Evolutionary conservation across 192 early-diverging fungal species (phyloP).

Genomic region (Thoreauomyces humboldtii): DNA sequence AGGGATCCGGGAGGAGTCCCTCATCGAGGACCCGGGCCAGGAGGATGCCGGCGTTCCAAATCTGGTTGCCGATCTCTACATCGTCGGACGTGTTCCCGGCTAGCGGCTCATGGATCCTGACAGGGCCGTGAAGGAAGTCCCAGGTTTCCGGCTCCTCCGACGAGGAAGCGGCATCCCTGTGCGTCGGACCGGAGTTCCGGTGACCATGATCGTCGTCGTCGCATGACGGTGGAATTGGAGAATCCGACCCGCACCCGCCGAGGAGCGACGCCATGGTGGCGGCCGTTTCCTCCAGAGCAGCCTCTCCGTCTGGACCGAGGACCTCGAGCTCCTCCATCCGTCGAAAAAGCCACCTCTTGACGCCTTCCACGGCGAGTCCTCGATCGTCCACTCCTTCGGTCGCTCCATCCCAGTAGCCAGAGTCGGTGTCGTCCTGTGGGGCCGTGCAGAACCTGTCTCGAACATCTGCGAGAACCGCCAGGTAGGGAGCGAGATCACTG

Average conservation of each 20-base stretch:
- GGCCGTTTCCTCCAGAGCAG: background rate
- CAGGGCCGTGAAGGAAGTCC: background rate
- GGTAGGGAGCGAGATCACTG: constrained; percentile 7
- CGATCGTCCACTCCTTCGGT: constrained; percentile 2
- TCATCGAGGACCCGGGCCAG: constrained; percentile 14
- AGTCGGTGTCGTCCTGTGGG: background rate
- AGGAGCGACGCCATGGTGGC: background rate
- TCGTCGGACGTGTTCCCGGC: constrained; percentile 9
- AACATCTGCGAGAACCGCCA: background rate
- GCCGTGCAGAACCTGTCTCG: background rate
- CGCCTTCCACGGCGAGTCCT: background rate
- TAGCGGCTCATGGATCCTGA: constrained; percentile 6
- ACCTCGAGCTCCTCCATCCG: constrained; percentile 13
- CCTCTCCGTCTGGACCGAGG: background rate
- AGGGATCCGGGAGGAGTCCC: background rate
- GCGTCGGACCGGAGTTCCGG: no score
- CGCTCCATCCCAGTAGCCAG: background rate
- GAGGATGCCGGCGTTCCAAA: constrained; percentile 22
- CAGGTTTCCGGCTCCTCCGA: background rate
- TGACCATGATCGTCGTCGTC: no score
- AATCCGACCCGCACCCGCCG: background rate
- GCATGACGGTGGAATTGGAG: no score
- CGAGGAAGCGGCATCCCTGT: no score
- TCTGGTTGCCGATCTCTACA: constrained; percentile 21
- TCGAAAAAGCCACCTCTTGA: constrained; percentile 10